Evolutionary conservation across 768 basidiomycete species (phyloP).

Genomic region (Paxillus rubicundulus): DNA sequence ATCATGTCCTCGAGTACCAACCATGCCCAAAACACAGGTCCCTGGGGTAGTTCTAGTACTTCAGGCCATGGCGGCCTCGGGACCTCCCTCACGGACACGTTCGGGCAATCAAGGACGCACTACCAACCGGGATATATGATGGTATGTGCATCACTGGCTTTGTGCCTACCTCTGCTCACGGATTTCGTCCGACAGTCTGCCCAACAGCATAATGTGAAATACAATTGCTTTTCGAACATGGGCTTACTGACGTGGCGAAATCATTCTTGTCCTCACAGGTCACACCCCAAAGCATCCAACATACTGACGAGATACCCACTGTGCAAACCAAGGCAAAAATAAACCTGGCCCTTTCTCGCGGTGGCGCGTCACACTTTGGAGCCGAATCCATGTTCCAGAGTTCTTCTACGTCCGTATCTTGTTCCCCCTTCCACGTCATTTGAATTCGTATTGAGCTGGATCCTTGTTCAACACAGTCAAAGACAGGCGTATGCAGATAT

Average conservation of each 20-base stretch:
- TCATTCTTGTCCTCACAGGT: constrained; percentile 14
- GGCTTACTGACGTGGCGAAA: not conserved
- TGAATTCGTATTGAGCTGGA: constrained; percentile 6
- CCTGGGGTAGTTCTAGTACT: constrained; percentile 53
- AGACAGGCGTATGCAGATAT: constrained; percentile 66
- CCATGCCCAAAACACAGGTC: constrained; percentile 47
- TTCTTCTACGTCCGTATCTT: constrained; percentile 32
- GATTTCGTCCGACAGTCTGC: constrained; percentile 45
- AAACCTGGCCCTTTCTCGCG: constrained; percentile 64
- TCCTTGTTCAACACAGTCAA: constrained; percentile 37
- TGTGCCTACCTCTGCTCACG: not conserved
- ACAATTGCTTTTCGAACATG: not conserved
- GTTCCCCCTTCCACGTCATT: not conserved
- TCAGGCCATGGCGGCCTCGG: constrained; percentile 39
- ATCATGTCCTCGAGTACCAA: constrained; percentile 38
- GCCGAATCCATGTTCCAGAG: constrained; percentile 86
- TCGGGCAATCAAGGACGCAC: constrained; percentile 70
- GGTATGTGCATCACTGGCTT: constrained; percentile 41
- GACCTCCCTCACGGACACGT: constrained; percentile 59
- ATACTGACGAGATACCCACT: constrained; percentile 69
- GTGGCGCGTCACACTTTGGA: constrained; percentile 69
- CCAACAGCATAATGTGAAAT: constrained; percentile 56
- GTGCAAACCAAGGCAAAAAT: constrained; percentile 81
- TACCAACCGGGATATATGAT: constrained; percentile 82
- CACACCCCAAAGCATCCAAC: constrained; percentile 54